Evolutionary conservation across 768 basidiomycete genomes (phyloP), one percentile per base, ranked within the genome.

Genomic region (Tricholomella constricta): DNA sequence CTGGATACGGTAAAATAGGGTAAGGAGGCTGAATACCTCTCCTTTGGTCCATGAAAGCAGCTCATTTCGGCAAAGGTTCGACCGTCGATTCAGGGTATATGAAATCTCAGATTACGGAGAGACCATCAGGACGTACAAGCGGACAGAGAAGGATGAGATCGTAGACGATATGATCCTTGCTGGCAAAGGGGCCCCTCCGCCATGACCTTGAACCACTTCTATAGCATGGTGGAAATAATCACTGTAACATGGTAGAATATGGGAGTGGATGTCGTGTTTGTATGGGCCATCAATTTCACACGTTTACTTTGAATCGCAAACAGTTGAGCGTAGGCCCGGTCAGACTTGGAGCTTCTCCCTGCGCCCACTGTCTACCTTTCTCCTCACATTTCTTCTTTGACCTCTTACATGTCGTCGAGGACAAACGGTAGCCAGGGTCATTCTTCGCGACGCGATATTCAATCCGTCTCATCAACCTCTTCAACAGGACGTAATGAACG

Each of bases 101-200:
- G 84, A 93, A 22, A 78, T 98, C 46, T 88, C 86, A 15, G 85
- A 93, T 56, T 98, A 81, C 61, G 96, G 96, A 40, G 96, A 98
- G 78, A 94, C 84, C 6, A 91, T 98, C 65, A 75, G 78, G 65
- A 96, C 96, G 32, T 81, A 90, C 69, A 97, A 97, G 70, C 83
- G 85, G 34, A 85, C 83, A 4, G 89, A 91, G 65, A 75, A 85
- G 52, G 85, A 85, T 48, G 82, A 81, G 49, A 72, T 90, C 12
- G 45, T 89, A 38, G 85, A 90, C 59, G 77, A 80, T 55, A 78
- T 88, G 72, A 65, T 83, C 10, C 73, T 92, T 6, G 76, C 78
- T 3, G 89, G 90, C 2, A 71, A 69, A 45, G 78, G 75, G 31
- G 74, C 82, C 20, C 58, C 70, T 38, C 67, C 68, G 11, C 56